Evolutionary conservation across 768 basidiomycete species (phyloP), one percentile per base, ranked within the genome.

Genomic region (Panus rudis): DNA sequence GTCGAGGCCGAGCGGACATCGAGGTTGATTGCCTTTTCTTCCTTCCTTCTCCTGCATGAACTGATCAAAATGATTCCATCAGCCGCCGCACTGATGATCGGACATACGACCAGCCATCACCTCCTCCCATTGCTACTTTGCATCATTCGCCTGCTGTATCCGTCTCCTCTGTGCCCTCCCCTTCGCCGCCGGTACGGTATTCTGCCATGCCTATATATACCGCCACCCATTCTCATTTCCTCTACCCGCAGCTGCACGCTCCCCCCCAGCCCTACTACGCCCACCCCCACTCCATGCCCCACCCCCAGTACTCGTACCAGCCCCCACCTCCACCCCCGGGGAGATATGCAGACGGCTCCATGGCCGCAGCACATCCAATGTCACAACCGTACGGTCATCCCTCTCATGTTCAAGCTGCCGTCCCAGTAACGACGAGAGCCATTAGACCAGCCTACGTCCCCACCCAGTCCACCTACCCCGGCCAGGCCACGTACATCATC

Each of bases 81-180:
- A 64, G 59, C 27, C 62, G 63, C 49, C 39, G 59, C 40, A 57
- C 61, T 42, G 70, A 69, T 31, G 67, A 68, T 48, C 63, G 63
- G 46, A 65, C 63, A 49, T 69, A 71, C 58, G 70, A 70, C 31
- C 63, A 62, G 26, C 71, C 67, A 44, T 76, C 64, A 42, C 76
- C 68, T 25, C 75, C 67, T 2, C 74, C 69, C 47, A 72, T 71
- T 47, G 71, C 72, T 8, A 68, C 70, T 33, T 66, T 69, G 47
- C 63, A 77, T 20, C 75, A 77, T 55, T 83, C 81, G 0, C 79
- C 81, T 30, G 75, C 79, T 5, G 64, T 76, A 26, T 79, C 76
- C 8, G 76, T 76, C 33, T 78, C 78, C 54, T 75, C 76, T 34
- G 72, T 75, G 25, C 71, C 75, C 34, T 71, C 71, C 1, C 78